Percentiles rank a stretch among this genome's conserved stretches.
phyloP scores from a whole-genome alignment of 164 flowering plant genomes.

The Nymphaea thermarum region DNA sequence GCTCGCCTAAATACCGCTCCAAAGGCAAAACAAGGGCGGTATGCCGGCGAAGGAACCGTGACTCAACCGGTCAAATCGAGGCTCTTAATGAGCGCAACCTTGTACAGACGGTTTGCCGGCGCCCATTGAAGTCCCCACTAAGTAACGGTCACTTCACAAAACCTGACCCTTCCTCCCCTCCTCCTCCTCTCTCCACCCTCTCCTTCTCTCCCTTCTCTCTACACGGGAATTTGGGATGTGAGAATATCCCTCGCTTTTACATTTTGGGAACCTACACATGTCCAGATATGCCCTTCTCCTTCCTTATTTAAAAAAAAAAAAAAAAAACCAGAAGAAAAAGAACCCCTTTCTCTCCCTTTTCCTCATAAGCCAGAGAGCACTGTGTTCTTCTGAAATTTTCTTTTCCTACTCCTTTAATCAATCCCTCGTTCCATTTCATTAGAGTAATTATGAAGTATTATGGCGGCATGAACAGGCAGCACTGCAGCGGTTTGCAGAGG shows the following conservation, averaged over 20 bases:
- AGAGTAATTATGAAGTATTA: no score
- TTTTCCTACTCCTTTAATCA: no score
- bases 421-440: no score
- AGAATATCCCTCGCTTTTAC: background rate
- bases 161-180: background rate
- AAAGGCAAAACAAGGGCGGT: background rate
- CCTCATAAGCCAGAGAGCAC: background rate
- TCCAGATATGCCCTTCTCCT: background rate
- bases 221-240: background rate
- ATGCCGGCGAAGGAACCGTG: background rate
- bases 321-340: background rate
- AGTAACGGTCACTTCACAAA: slow-evolving; percentile 1
- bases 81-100: background rate
- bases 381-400: background rate
- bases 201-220: background rate
- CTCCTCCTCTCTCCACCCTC: background rate
- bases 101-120: slow-evolving; percentile 2
- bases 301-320: background rate
- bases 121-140: slow-evolving; percentile 1
- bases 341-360: background rate
- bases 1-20: background rate
- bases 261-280: background rate
- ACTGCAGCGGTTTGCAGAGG: no score
- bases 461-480: no score
- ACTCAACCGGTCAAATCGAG: slow-evolving; percentile 1